phyloP scores from a whole-genome alignment of 73 alveolate genomes.

The Paramecium primaurelia region DNA sequence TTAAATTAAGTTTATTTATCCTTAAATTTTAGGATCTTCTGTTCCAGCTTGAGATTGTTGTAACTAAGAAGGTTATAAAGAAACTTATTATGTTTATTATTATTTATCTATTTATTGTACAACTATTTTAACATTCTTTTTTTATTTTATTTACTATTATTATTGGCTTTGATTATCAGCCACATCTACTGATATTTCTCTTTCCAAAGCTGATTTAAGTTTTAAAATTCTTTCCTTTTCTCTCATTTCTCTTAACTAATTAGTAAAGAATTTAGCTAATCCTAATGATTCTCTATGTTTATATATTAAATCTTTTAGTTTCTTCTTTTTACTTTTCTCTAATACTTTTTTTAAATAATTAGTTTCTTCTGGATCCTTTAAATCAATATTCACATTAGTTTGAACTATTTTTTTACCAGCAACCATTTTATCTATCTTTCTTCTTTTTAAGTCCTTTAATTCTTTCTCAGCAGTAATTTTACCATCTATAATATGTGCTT shows the following conservation, averaged over 20 bases:
- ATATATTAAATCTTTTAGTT: not conserved
- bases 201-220: not conserved
- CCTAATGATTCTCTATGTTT: slow-evolving; percentile 1
- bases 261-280: not conserved
- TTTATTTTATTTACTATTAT: not conserved
- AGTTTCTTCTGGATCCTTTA: slow-evolving; percentile 49
- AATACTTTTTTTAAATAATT: slow-evolving; percentile 13
- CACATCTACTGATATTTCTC: not conserved
- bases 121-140: not conserved
- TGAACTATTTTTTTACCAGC: slow-evolving; percentile 36
- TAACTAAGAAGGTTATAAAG: not conserved
- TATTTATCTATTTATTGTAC: not conserved
- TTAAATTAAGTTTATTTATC: not conserved
- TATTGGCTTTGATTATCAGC: not conserved
- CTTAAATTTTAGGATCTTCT: not conserved
- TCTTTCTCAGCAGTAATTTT: not conserved
- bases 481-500: slow-evolving; percentile 36
- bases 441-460: not conserved
- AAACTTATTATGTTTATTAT: not conserved
- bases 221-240: slow-evolving; percentile 19
- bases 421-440: slow-evolving; percentile 45
- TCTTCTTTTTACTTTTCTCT: slow-evolving; percentile 36
- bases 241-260: not conserved
- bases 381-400: not conserved
- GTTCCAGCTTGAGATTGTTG: not conserved